A percentile compares a stretch with the other conserved stretches of the same genome.
These are phyloP conservation scores for Aspergillus campestris DNA, from an alignment of 495 filamentous ascomycete genomes.

Conservation along the genomic window DNA sequence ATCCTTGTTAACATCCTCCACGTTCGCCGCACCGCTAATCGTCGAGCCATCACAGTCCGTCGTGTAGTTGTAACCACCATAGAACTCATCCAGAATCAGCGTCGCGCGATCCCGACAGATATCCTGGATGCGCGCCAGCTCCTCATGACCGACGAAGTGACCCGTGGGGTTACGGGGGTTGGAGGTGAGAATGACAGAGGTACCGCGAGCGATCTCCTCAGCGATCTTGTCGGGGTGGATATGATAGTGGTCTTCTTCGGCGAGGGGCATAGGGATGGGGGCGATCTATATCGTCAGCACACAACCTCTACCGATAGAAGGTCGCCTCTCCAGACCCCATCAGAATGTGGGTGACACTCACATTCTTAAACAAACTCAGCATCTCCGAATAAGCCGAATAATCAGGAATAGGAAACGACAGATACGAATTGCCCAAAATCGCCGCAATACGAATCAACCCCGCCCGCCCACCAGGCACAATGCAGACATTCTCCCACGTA, in stretches of 20 bases:
- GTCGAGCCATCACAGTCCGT: conserved; percentile 81
- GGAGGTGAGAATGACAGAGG: conserved; percentile 85
- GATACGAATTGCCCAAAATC: conserved; percentile 84
- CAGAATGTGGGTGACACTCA: conserved; percentile 23
- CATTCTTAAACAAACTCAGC: conserved; percentile 84
- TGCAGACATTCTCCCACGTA: conserved; percentile 98
- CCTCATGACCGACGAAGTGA: conserved; percentile 67
- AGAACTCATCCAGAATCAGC: conserved; percentile 94
- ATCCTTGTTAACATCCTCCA: conserved; percentile 61
- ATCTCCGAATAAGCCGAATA: conserved; percentile 92
- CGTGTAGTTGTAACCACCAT: conserved; percentile 92
- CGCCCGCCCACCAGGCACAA: conserved; percentile 88
- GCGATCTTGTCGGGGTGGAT: conserved; percentile 89
- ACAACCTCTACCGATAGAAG: too few relatives aligned
- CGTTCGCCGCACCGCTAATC: conserved; percentile 78
- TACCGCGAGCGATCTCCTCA: conserved; percentile 80
- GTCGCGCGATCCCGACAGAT: conserved; percentile 86
- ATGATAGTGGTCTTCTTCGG: conserved; percentile 76
- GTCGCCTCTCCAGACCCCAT: too few relatives aligned
- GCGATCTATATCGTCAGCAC: conserved; percentile 53
- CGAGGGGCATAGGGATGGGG: conserved; percentile 78
- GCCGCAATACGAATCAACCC: conserved; percentile 92
- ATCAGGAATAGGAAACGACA: conserved; percentile 77
- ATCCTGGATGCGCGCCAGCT: conserved; percentile 81
- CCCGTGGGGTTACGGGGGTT: conserved; percentile 97